phyloP scores from a whole-genome alignment of 192 early-diverging fungal species.

The Physocladia obscura region DNA sequence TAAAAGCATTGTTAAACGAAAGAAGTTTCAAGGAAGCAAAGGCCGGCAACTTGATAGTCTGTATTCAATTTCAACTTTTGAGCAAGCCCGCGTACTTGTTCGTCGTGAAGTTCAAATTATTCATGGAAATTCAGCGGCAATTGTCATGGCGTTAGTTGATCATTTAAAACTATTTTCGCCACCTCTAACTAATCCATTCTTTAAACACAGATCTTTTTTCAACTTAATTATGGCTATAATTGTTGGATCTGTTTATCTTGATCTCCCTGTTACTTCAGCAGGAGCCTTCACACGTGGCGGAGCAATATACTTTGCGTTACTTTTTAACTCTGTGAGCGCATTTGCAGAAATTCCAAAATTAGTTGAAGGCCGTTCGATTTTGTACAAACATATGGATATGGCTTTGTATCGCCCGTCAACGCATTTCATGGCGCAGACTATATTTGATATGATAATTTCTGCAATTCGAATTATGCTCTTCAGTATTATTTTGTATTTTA shows the following conservation, averaged over 20 bases:
- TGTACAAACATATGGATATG: slow-evolving; percentile 77
- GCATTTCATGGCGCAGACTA: slow-evolving; percentile 53
- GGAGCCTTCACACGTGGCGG: slow-evolving; percentile 82
- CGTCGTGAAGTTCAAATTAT: slow-evolving; percentile 67
- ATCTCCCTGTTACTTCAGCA: slow-evolving; percentile 51
- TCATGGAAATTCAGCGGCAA: slow-evolving; percentile 48
- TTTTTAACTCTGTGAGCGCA: slow-evolving; percentile 70
- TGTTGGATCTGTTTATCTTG: slow-evolving; percentile 70
- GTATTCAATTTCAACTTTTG: neutral
- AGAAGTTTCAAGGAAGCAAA: neutral
- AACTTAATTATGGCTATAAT: slow-evolving; percentile 66
- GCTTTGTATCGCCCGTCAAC: slow-evolving; percentile 66
- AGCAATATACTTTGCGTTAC: slow-evolving; percentile 64
- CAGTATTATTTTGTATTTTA: slow-evolving; percentile 59
- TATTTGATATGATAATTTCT: slow-evolving; percentile 53
- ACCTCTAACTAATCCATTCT: no score
- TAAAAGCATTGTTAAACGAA: neutral
- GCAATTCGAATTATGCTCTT: slow-evolving; percentile 55
- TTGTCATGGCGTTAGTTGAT: slow-evolving; percentile 52
- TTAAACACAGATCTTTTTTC: slow-evolving; percentile 39
- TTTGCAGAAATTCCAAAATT: slow-evolving; percentile 69
- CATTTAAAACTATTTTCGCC: neutral
- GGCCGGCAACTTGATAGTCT: neutral
- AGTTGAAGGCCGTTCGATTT: slow-evolving; percentile 68
- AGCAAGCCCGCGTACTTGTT: slow-evolving; percentile 35